Conservation (phyloP, 2,329 filamentous ascomycete species). For the Corinectria fuckeliana region DNA sequence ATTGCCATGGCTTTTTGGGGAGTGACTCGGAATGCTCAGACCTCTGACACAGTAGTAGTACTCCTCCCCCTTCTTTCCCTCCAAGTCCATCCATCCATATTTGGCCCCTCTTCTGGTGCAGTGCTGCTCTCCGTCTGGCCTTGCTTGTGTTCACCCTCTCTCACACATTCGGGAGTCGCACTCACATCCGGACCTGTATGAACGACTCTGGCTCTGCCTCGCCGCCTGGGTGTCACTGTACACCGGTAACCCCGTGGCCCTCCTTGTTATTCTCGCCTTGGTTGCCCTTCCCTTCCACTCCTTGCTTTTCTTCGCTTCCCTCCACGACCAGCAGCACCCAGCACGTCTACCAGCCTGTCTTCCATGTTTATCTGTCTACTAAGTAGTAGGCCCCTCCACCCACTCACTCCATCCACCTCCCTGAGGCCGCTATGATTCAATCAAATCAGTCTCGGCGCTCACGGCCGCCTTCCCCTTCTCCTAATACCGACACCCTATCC, state of each 20-base stretch:
- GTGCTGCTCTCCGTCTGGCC: background rate
- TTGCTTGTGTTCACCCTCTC: constrained; percentile 12
- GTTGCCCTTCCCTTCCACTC: background rate
- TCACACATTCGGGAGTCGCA: constrained; percentile 11
- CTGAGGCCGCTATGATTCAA: constrained; percentile 36
- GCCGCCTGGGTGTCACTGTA: constrained; percentile 9
- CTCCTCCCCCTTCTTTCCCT: constrained; percentile 6
- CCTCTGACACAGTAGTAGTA: constrained; percentile 27
- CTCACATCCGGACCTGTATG: constrained; percentile 10
- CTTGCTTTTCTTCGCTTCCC: constrained; percentile 8
- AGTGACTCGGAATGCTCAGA: constrained; percentile 26
- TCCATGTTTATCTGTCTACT: constrained; percentile 2
- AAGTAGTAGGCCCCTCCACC: constrained; percentile 19
- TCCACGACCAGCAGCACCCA: background rate
- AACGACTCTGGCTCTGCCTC: background rate
- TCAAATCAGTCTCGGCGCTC: constrained; percentile 36
- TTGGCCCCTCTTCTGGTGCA: constrained; percentile 6
- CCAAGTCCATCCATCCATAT: no score
- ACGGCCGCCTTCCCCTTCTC: constrained; percentile 23
- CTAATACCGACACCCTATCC: constrained; percentile 37
- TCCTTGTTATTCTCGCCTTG: background rate
- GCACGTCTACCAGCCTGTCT: background rate
- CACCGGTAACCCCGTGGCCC: constrained; percentile 2
- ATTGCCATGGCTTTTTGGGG: constrained; percentile 23
- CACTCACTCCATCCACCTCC: constrained; percentile 31